Base-by-base conservation (phyloP, 2,329 filamentous ascomycete species). In the Aspergillus novoparasiticus region DNA sequence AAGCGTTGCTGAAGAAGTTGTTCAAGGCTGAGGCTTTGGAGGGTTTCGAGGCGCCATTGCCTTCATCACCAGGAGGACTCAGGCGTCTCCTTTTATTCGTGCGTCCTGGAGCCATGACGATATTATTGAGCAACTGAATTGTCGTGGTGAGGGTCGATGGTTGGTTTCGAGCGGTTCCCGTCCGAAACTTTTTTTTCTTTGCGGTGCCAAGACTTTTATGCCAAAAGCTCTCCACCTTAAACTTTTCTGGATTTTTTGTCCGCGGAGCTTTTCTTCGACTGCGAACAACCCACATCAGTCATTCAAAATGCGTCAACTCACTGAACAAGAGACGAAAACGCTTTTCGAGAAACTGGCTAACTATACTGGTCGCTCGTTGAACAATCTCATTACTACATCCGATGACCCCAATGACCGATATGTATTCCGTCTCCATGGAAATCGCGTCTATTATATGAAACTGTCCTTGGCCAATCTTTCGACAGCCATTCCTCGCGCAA, bases 271-370 rank as follows among this genome's bases (percentile, higher is more conserved):
- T 62, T 59, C 54, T 62, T 63, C 36, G 28, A 51, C 43, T 57
- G 14, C 43, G 32, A 48, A 50, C 32, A 50, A 60, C 28, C 55
- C 56, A 14, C 48, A 19, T 36, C 21, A 54, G 21, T 53, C 21
- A 34, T 8, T 50, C 45, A 62, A 57, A 53, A 96, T 96, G 92
- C 87, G 93, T 61, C 87, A 90, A 58, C 87, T 97, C 69, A 95
- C 93, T 61, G 93, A 89, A 66, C 57, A 77, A 60, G 82, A 84
- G 68, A 82, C 80, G 11, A 76, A 91, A 77, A 91, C 90, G 1
- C 88, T 97, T 72, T 96, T 97, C 80, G 87, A 90, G 71, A 97
- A 98, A 83, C 88, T 99, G 46, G 95, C 95, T 63, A 92, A 93
- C 79, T 99, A 98, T 83, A 95, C 92, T 28, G 93, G 94, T 69